Evolutionary conservation across 2,329 filamentous ascomycete species (phyloP).

Genomic region (Gremmenia infestans): DNA sequence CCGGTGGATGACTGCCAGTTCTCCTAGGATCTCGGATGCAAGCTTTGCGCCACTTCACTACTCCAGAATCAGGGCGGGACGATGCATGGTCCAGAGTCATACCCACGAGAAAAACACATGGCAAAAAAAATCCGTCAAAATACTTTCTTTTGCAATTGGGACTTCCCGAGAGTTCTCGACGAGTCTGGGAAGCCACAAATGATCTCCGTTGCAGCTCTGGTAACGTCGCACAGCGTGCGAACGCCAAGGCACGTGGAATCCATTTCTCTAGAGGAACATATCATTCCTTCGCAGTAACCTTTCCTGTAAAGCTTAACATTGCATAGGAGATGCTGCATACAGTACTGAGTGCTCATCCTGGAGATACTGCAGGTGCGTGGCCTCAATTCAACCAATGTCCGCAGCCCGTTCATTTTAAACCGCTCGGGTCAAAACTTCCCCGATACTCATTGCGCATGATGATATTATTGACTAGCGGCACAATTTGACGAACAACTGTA

Average conservation of each 20-base stretch:
- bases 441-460: not conserved
- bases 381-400: not conserved
- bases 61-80: not conserved
- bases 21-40: not conserved
- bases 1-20: not conserved
- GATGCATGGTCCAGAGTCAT: constrained; percentile 3
- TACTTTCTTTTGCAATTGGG: not conserved
- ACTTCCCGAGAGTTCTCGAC: not conserved
- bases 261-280: not conserved
- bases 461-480: not conserved
- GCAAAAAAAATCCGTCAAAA: constrained; percentile 7
- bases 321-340: not conserved
- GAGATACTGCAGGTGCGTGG: not conserved
- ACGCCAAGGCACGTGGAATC: not conserved
- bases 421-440: not conserved
- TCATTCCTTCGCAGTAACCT: not conserved
- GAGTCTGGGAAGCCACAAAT: not conserved
- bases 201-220: not conserved
- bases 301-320: not conserved
- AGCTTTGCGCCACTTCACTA: not conserved
- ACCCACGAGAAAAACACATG: constrained; percentile 11
- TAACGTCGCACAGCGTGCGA: not conserved
- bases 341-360: not conserved
- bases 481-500: constrained; percentile 2
- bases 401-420: not conserved